Evolutionary conservation across 208 protist genomes (phyloP).

Genomic region (Leishmania mexicana): DNA sequence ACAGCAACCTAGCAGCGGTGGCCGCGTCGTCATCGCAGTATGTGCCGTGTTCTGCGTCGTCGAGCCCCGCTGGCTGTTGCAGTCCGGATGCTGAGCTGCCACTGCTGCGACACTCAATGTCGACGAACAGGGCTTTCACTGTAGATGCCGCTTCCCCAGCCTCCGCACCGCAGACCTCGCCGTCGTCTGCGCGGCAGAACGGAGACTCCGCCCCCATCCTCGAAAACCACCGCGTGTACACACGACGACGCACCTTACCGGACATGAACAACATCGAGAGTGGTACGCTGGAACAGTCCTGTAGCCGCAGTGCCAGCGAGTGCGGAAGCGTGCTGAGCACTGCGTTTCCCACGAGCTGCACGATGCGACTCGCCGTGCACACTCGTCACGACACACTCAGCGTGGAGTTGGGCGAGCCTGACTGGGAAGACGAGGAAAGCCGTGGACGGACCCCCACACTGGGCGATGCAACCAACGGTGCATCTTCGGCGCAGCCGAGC

Average conservation of each 20-base stretch:
- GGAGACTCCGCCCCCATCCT: neutral
- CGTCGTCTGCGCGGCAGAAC: neutral
- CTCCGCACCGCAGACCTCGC: constrained; percentile 1
- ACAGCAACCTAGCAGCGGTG: constrained; percentile 7
- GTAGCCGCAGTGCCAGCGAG: constrained; percentile 27
- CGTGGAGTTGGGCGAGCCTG: constrained; percentile 10
- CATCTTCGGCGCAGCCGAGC: neutral
- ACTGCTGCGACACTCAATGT: neutral
- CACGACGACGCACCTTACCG: constrained; percentile 16
- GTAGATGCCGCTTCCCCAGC: neutral
- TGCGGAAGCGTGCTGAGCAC: constrained; percentile 29
- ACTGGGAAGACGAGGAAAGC: constrained; percentile 5
- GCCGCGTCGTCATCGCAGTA: neutral
- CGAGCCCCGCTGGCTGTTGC: neutral
- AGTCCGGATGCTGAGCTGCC: neutral
- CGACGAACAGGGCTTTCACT: neutral
- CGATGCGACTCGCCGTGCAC: constrained; percentile 27
- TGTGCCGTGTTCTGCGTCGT: neutral
- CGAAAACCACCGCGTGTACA: neutral
- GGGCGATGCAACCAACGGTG: neutral
- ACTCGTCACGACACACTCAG: constrained; percentile 7
- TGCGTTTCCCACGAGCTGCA: constrained; percentile 5
- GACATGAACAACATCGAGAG: constrained; percentile 10
- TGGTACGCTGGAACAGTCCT: constrained; percentile 17
- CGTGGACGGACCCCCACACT: neutral